These are phyloP conservation scores for Polyporus arcularius DNA, from an alignment of 768 basidiomycete genomes.

Conservation along the genomic window DNA sequence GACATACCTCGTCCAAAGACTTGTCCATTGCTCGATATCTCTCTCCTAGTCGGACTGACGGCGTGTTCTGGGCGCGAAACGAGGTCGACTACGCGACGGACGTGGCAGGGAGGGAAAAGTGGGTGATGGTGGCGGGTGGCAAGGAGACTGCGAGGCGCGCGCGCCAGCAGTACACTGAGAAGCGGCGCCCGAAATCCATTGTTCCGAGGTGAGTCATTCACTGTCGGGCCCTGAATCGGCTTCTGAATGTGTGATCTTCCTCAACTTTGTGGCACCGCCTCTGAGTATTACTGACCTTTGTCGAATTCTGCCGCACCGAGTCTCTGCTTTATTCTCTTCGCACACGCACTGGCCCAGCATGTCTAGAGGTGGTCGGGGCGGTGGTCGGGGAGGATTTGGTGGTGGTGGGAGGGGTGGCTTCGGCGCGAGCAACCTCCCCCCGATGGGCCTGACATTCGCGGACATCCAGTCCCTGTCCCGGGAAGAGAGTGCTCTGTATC, in stretches of 20 bases:
- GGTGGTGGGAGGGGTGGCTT: constrained; percentile 53
- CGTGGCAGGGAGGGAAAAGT: constrained; percentile 21
- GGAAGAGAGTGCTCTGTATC: constrained; percentile 79
- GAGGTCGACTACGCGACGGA: constrained; percentile 19
- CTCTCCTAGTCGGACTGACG: not conserved
- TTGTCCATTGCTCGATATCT: constrained; percentile 60
- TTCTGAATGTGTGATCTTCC: constrained; percentile 14
- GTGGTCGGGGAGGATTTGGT: constrained; percentile 64
- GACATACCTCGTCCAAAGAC: constrained; percentile 77
- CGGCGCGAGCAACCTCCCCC: constrained; percentile 45
- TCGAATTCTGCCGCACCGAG: not conserved
- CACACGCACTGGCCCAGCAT: constrained; percentile 28
- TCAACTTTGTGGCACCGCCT: constrained; percentile 16
- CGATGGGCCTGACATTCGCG: constrained; percentile 80
- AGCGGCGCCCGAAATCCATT: constrained; percentile 44
- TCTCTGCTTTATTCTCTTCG: not conserved
- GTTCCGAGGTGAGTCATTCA: constrained; percentile 22
- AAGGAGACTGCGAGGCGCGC: constrained; percentile 32
- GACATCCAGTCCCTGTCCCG: constrained; percentile 77
- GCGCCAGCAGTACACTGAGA: constrained; percentile 17
- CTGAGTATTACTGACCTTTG: not conserved
- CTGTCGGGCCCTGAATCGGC: constrained; percentile 19
- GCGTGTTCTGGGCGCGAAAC: constrained; percentile 8
- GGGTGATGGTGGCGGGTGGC: constrained; percentile 33
- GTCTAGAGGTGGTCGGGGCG: constrained; percentile 55